Evolutionary conservation across 1,284 basidiomycete species (phyloP), one percentile per base, ranked within the genome.

Genomic region (Ceratobasidium papillatum): DNA sequence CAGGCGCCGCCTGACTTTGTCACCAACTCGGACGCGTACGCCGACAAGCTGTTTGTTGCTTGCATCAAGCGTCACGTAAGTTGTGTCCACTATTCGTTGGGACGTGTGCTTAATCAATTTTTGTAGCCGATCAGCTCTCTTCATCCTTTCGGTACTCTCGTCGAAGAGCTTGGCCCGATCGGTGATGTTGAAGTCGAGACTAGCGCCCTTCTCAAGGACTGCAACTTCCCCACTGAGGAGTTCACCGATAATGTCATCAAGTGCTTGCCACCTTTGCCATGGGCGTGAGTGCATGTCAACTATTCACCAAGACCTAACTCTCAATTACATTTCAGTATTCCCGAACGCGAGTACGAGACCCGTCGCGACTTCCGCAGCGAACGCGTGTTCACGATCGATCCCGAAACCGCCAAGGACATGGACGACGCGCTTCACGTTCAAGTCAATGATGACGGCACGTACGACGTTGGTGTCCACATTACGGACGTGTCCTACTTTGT

Each of bases 161-260:
- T 99, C 47, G 98, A 99, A 82, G 96, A 99, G 82, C 89, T 99
- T 62, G 98, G 98, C 49, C 93, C 95, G n/a, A 99, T 99, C 78
- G 98, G 98, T 52, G 94, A 99, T 78, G 91, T 96, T 65, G 96
- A 99, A 83, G 96, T 98, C 8, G 97, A 99, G 84, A 99, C 97
- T 0, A 96, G 94, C 78, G 98, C 98, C 14, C 85, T 99, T 75
- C 87, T 99, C 78, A 99, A 99, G 83, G 97, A 99, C 82, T 98
- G 95, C 86, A 98, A 99, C 83, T 96, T 96, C 89, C 95, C 95
- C 0, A 94, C 94, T 0, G 95, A 97, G 81, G 95, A 97, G 77
- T 96, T 96, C 82, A 88, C 91, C 17, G 95, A 96, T 61, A 93
- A 93, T 79, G 96, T 98, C n/a, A 83, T 96, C 79, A 98, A 98